Base-by-base conservation (phyloP, 352 stramenopile genomes). In the Phytopythium vexans region DNA sequence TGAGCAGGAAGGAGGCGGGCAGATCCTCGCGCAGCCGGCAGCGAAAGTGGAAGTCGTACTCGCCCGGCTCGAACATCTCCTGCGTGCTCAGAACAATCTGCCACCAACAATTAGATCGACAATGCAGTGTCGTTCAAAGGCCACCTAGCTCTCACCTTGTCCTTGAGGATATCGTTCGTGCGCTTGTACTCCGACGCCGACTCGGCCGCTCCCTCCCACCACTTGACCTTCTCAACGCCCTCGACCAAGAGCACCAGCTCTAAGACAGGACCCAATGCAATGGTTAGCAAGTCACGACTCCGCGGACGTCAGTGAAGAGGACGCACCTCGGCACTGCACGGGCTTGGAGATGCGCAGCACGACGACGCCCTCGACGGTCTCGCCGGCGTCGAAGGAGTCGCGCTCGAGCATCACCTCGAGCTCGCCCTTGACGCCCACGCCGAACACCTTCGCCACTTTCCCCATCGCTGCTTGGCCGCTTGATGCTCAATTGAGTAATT, bases 21-120 rank as follows among this genome's bases (percentile, higher is more conserved):
- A 88, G 52, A 5, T 70, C 62, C 42, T 82, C 68, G 0, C 51
- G 56, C 12, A 92, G 54, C 8, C 65, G 63, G 52, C 83, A 87
- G 42, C 56, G 62, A 60, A 92, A 83, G 3, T 75, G 71, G 46
- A 82, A 92, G 41, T 86, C 70, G 60, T 92, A 92, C 59, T 90
- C 71, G 3, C 46, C 46, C 1, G 46, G 46, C 4, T 43, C 34
- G 35, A 43, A 52, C 14, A 35, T 1, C 6, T 12, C n/a, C 12
- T 42, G 8, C 0, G 34, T 35, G n/a, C 8, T 9, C 3, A 52
- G 15, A 3, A 42, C 46, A 14, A 52, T 32, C 46, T 52, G 15
- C 11, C 21, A 27, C 21, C 21, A 2, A 27, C 21, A 27, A 27
- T 27, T 27, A 27, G 21, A 27, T 2, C 21, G 21, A 27, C 21